A percentile compares a stretch with the other conserved stretches of the same genome.
Evolutionary conservation across 2,329 filamentous ascomycete genomes (phyloP).

Genomic region (Septoria petroselini): DNA sequence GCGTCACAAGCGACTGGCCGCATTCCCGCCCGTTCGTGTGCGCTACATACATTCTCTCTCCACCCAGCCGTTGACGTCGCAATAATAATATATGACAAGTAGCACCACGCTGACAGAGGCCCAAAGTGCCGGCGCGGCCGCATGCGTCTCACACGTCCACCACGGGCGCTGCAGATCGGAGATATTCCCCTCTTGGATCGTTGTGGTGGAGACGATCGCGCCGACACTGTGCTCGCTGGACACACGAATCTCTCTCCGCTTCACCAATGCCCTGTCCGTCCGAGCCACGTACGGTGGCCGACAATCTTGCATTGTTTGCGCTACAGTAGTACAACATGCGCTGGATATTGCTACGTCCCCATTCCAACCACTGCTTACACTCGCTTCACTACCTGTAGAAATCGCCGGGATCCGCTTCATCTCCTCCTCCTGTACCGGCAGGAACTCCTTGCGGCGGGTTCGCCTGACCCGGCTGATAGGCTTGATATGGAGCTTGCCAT

Average conservation of each 20-base stretch:
- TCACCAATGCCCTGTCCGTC: slow-evolving; percentile 8
- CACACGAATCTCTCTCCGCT: slow-evolving; percentile 5
- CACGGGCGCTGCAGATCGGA: background rate
- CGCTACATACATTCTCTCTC: background rate
- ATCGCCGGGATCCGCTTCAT: slow-evolving; percentile 37
- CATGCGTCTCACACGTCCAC: background rate
- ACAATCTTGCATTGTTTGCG: slow-evolving; percentile 16
- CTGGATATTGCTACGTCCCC: slow-evolving; percentile 9
- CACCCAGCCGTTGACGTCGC: slow-evolving; percentile 2
- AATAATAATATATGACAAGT: background rate
- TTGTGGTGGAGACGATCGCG: slow-evolving; percentile 2
- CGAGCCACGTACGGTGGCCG: slow-evolving; percentile 9
- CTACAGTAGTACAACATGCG: slow-evolving; percentile 18
- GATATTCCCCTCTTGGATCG: background rate
- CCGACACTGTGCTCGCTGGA: slow-evolving; percentile 4
- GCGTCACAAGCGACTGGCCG: slow-evolving; percentile 2
- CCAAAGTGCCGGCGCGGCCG: slow-evolving; percentile 3
- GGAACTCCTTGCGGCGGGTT: slow-evolving; percentile 22
- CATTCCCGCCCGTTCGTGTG: slow-evolving; percentile 1
- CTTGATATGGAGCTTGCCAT: slow-evolving; percentile 30
- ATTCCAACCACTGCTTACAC: slow-evolving; percentile 4
- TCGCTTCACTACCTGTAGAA: slow-evolving; percentile 36
- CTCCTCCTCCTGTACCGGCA: slow-evolving; percentile 14
- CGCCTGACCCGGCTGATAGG: slow-evolving; percentile 36
- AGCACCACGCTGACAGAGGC: slow-evolving; percentile 1